Conservation (phyloP, 106 monocot genomes). For the Dactylorhiza incarnata region DNA sequence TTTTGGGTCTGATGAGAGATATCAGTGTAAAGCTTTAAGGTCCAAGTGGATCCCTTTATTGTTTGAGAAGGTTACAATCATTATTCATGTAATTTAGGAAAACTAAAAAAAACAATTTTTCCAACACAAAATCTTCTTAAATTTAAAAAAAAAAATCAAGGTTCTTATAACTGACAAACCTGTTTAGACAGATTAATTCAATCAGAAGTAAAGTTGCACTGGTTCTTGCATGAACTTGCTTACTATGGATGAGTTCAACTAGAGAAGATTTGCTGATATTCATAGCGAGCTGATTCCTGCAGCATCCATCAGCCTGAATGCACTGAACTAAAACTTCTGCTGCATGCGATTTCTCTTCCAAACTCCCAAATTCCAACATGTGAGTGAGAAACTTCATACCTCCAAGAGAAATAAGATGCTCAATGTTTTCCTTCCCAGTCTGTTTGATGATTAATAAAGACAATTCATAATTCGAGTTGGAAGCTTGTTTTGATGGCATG, state of each 20-base stretch:
- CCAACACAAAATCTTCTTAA: neutral
- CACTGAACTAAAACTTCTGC: constrained; percentile 24
- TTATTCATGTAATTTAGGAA: neutral
- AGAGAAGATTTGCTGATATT: constrained; percentile 20
- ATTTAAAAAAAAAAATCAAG: neutral
- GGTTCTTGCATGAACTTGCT: constrained; percentile 19
- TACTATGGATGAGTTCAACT: constrained; percentile 33
- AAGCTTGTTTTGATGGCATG: neutral
- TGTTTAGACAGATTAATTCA: constrained; percentile 42
- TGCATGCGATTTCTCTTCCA: constrained; percentile 20
- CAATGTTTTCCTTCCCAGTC: constrained; percentile 26
- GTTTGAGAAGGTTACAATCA: neutral
- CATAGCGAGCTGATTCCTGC: constrained; percentile 33
- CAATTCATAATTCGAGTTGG: constrained; percentile 15
- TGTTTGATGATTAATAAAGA: constrained; percentile 22
- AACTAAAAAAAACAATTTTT: neutral
- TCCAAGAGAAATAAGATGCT: constrained; percentile 38
- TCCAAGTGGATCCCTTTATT: neutral
- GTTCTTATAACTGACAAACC: constrained; percentile 14
- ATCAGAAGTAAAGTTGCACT: constrained; percentile 25
- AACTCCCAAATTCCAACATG: constrained; percentile 22
- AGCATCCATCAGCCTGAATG: constrained; percentile 39
- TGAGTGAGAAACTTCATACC: constrained; percentile 30
- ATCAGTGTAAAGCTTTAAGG: neutral
- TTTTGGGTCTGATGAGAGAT: neutral